Evolutionary conservation across 495 filamentous ascomycete species (phyloP), one percentile per base, ranked within the genome.

Genomic region (Annulohypoxylon moriforme): DNA sequence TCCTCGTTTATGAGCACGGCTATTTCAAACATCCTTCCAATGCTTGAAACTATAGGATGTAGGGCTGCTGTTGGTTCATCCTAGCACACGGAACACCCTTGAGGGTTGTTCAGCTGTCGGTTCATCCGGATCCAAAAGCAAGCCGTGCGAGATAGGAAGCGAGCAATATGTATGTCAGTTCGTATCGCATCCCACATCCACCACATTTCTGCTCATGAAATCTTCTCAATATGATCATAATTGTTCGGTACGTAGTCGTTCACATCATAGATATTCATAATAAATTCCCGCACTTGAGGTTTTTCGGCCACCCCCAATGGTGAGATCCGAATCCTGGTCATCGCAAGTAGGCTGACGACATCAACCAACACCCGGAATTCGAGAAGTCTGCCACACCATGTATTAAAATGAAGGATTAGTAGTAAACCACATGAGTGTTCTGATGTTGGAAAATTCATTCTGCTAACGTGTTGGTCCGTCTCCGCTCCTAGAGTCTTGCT

Each of bases 101-200:
- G 18, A 24, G n/a, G 13, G 36, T 27, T 18, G n/a, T 18, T 24
- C 7, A 40, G 11, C 53, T 57, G 16, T 38, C 20, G 4, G 36
- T 27, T 58, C 55, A 14, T 18, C 42, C 34, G 27, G 9, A 22
- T 58, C 13, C 16, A 16, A 11, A n/a, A 58, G 16, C 27, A 22
- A 59, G 36, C 24, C 14, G 24, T 33, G 20, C 36, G 4, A 40
- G 36, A 40, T 24, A 24, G 24, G 29, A 27, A 59, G 29, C 29
- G 56, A 44, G 52, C 5, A 44, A 42, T n/a, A n/a, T n/a, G n/a
- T n/a, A n/a, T 42, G 56, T 44, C 22, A 42, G 56, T 59, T 44
- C 56, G 36, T 59, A 59, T 59, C 31, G 18, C 9, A 25, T 49
- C 18, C 47, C 24, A n/a, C 34, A 42, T n/a, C 36, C 22, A 9